A percentile compares a stretch with the other conserved stretches of the same genome.
These are phyloP conservation scores for Hydnomerulius pinastri DNA, from an alignment of 768 basidiomycete genomes.

Conservation along the genomic window DNA sequence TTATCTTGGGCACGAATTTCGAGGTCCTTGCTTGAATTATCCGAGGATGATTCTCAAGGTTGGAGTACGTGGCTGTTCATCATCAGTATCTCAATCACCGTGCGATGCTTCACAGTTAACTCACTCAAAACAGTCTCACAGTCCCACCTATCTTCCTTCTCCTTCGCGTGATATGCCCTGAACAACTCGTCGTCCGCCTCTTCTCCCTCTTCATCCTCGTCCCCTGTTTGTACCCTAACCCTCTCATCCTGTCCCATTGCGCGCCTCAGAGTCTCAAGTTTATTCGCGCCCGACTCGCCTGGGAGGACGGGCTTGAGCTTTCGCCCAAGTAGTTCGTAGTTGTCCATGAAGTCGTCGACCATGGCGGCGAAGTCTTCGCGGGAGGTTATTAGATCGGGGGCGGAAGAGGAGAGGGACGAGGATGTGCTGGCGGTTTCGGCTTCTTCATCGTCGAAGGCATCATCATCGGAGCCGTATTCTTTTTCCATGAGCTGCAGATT, in stretches of 20 bases:
- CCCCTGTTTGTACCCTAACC: conserved; percentile 45
- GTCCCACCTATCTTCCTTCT: conserved; percentile 86
- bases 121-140: conserved; percentile 93
- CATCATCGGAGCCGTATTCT: conserved; percentile 68
- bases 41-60: conserved; percentile 94
- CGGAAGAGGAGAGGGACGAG: conserved; percentile 48
- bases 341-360: conserved; percentile 91
- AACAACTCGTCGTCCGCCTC: conserved; percentile 47
- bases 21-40: conserved; percentile 71
- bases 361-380: conserved; percentile 89
- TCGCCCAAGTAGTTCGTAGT: conserved; percentile 88
- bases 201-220: conserved; percentile 49
- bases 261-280: conserved; percentile 76
- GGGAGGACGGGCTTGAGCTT: conserved; percentile 78
- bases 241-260: conserved; percentile 74
- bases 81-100: conserved; percentile 8
- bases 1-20: conserved; percentile 61
- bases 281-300: conserved; percentile 73
- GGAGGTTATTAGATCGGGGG: conserved; percentile 75
- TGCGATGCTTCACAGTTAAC: conserved; percentile 27
- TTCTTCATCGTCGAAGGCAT: conserved; percentile 46
- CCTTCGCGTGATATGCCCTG: conserved; percentile 37
- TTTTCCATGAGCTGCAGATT: conserved; percentile 66
- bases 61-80: conserved; percentile 85
- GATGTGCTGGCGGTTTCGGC: conserved; percentile 41